Conservation (phyloP, 768 basidiomycete species). For the Termitomyces sp. region DNA sequence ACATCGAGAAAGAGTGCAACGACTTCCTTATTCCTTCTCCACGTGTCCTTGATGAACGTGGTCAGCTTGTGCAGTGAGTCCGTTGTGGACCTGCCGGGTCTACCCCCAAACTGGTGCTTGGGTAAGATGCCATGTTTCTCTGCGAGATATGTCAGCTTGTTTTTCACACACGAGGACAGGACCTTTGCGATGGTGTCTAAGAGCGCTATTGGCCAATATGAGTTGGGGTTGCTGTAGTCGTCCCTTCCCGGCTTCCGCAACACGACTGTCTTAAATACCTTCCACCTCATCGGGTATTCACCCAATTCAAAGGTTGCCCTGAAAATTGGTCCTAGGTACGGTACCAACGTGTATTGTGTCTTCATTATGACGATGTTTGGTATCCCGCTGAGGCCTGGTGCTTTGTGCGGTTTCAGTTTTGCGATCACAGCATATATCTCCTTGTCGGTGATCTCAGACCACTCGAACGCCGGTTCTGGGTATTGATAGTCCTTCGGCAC, state of each 20-base stretch:
- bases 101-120: slow-evolving; percentile 23
- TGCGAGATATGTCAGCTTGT: slow-evolving; percentile 12
- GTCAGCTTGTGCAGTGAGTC: slow-evolving; percentile 29
- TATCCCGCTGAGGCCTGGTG: slow-evolving; percentile 14
- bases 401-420: slow-evolving; percentile 31
- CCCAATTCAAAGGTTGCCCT: slow-evolving; percentile 21
- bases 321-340: slow-evolving; percentile 24
- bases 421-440: slow-evolving; percentile 22
- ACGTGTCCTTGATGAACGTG: slow-evolving; percentile 31
- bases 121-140: slow-evolving; percentile 16
- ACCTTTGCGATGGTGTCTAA: too few relatives aligned
- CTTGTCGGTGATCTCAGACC: slow-evolving; percentile 16
- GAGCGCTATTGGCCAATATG: slow-evolving; percentile 11
- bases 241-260: slow-evolving; percentile 31
- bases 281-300: slow-evolving; percentile 24
- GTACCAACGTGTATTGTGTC: slow-evolving; percentile 18
- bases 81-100: slow-evolving; percentile 24
- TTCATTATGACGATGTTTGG: slow-evolving; percentile 28
- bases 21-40: slow-evolving; percentile 26
- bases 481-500: slow-evolving; percentile 15
- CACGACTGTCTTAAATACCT: slow-evolving; percentile 23
- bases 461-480: slow-evolving; percentile 13
- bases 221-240: slow-evolving; percentile 27
- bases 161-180: slow-evolving; percentile 3
- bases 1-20: slow-evolving; percentile 15